Percentiles rank a stretch among this genome's conserved stretches.
These are phyloP conservation scores for Globisporangium paroecandrum DNA, from an alignment of 352 stramenopile genomes.

Conservation along the genomic window DNA sequence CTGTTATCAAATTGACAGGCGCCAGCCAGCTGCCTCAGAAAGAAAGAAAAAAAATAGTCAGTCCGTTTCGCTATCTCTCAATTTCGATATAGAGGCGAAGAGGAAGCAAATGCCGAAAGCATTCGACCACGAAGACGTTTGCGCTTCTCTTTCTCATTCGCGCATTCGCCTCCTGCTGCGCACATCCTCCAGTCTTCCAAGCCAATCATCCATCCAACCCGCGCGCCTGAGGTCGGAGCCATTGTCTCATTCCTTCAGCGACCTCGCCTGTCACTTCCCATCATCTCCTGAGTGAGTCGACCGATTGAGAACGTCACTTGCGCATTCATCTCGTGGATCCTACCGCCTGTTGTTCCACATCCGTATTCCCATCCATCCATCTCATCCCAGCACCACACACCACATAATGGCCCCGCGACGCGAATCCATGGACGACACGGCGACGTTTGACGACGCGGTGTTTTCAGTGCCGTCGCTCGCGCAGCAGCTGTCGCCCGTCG, in stretches of 20 bases:
- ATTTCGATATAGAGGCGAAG: background rate
- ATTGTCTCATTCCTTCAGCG: background rate
- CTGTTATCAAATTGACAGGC: background rate
- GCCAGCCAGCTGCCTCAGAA: background rate
- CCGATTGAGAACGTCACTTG: background rate
- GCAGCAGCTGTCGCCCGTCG: slow-evolving; percentile 57
- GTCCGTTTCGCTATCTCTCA: background rate
- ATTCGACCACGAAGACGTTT: slow-evolving; percentile 4
- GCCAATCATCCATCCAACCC: background rate
- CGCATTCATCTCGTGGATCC: background rate
- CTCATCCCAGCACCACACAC: background rate
- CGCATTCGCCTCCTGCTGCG: slow-evolving; percentile 20
- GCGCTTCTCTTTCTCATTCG: slow-evolving; percentile 18
- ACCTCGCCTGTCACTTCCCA: slow-evolving; percentile 1
- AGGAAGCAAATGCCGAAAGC: background rate
- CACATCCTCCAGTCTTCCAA: background rate
- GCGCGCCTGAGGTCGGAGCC: background rate
- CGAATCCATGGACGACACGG: slow-evolving; percentile 20
- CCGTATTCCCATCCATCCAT: background rate
- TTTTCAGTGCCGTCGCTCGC: slow-evolving; percentile 17
- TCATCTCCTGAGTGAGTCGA: background rate
- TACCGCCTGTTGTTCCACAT: background rate
- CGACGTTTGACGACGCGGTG: slow-evolving; percentile 1
- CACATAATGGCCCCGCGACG: slow-evolving; percentile 13
- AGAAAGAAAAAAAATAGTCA: background rate